Evolutionary conservation across 176 grass and related monocot genomes (phyloP).

Genomic region (Chrysopogon serrulatus): DNA sequence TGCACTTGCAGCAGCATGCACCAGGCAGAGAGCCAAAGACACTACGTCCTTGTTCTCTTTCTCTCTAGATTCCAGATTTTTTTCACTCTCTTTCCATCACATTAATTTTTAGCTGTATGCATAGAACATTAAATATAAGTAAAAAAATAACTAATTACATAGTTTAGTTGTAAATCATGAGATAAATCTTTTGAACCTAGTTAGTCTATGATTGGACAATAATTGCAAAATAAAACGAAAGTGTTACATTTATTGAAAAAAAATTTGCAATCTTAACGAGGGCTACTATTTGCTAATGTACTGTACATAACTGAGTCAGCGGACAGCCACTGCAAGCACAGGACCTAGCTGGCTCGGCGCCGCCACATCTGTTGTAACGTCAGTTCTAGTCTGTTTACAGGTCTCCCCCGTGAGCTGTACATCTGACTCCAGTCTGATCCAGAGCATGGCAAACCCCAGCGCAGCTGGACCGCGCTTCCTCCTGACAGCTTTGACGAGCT

Average conservation of each 20-base stretch:
- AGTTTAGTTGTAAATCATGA: too few relatives aligned
- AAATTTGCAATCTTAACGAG: too few relatives aligned
- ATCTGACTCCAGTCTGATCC: neutral
- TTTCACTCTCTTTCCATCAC: too few relatives aligned
- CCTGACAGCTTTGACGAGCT: neutral
- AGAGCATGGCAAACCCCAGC: neutral
- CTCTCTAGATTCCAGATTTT: too few relatives aligned
- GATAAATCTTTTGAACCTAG: too few relatives aligned
- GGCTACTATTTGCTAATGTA: neutral
- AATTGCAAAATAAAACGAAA: too few relatives aligned
- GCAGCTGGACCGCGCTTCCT: neutral
- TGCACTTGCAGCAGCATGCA: neutral
- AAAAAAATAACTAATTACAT: too few relatives aligned
- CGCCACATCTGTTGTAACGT: neutral
- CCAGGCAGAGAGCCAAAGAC: neutral
- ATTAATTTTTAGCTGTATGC: too few relatives aligned
- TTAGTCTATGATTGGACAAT: too few relatives aligned
- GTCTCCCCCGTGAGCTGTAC: constrained; percentile 15
- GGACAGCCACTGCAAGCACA: neutral
- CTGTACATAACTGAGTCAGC: neutral
- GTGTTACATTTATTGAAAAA: too few relatives aligned
- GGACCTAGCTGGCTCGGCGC: neutral
- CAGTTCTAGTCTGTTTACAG: neutral
- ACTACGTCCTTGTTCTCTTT: too few relatives aligned
- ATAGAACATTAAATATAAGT: too few relatives aligned